Evolutionary conservation across 495 filamentous ascomycete genomes (phyloP).

Genomic region (Ramalina intermedia): DNA sequence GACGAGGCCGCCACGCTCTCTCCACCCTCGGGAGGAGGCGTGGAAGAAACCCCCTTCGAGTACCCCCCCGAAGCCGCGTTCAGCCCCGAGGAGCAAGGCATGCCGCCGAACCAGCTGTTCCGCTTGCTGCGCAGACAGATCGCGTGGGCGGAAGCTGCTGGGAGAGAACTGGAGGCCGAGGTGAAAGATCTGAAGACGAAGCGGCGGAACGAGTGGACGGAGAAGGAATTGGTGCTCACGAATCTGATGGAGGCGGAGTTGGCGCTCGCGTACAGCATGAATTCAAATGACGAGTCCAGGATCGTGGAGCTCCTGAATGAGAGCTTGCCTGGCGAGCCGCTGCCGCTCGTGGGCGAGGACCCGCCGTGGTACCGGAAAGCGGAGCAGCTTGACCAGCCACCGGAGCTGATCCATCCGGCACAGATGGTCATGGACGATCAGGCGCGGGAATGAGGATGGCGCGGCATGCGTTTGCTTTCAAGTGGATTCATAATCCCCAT

Average conservation of each 20-base stretch:
- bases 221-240: conserved; percentile 60
- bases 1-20: conserved; percentile 33
- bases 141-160: conserved; percentile 65
- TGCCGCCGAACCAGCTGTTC: conserved; percentile 55
- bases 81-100: conserved; percentile 52
- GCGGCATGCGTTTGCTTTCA: neutral
- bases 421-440: too few relatives aligned
- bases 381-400: conserved; percentile 1
- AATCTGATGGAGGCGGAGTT: conserved; percentile 45
- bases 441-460: neutral
- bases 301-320: conserved; percentile 7
- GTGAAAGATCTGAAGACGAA: conserved; percentile 45
- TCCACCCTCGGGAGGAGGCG: conserved; percentile 3
- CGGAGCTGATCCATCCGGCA: neutral
- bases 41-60: conserved; percentile 6
- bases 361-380: conserved; percentile 15
- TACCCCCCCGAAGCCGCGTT: conserved; percentile 54
- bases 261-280: conserved; percentile 26
- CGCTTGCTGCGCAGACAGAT: conserved; percentile 63
- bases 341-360: conserved; percentile 12
- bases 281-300: conserved; percentile 14
- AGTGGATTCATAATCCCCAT: neutral
- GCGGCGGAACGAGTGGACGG: conserved; percentile 64
- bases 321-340: conserved; percentile 11
- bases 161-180: conserved; percentile 43